Base-by-base conservation (phyloP, 2,329 filamentous ascomycete species). In the Xylariomycetidae sp. region DNA sequence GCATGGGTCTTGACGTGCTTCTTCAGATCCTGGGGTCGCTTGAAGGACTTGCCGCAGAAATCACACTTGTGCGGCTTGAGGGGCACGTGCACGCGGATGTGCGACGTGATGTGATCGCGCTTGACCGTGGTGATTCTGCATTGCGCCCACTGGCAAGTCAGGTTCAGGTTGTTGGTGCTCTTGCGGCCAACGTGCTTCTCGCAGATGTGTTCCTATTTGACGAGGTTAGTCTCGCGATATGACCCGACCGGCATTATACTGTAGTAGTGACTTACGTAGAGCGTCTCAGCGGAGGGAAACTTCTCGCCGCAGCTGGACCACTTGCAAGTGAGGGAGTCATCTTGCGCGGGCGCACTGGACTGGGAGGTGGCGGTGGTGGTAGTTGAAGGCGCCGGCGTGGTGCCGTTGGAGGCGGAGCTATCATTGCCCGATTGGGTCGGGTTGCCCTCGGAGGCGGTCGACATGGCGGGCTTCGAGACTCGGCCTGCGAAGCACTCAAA, bases 1-100 rank as follows among this genome's bases (percentile, higher is more conserved):
- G 90, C 90, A 58, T 96, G 90, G 4, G 90, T 96, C 79, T 96
- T 98, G 63, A 96, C 88, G 60, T 98, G 92, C 71, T 98, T 98
- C 79, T 98, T 96, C 53, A 98, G 63, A 68, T 98, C 92, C 67
- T 98, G 92, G 3, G 92, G 92, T 20, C 92, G 85, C 77, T 98
- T 98, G 75, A 98, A 98, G 2, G 89, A 89, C 71, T 98, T 98
- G 58, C 87, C 87, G 58, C 92, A 98, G 65, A 95, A 94, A 58
- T 95, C 89, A 63, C 92, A 98, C 66, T 95, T 96, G 70, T 98
- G 92, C 48, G 92, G 92, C 74, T 98, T 98, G 41, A 98, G 71
- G 1, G 92, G 92, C n/a, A 98, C 90, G 60, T 98, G 92, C 34
- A 96, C 92, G 46, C 92, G 86, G 52, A 98, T 95, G 64, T 98